Base-by-base conservation (phyloP, 1,139 yeast genomes). In the Geotrichum restrictum region DNA sequence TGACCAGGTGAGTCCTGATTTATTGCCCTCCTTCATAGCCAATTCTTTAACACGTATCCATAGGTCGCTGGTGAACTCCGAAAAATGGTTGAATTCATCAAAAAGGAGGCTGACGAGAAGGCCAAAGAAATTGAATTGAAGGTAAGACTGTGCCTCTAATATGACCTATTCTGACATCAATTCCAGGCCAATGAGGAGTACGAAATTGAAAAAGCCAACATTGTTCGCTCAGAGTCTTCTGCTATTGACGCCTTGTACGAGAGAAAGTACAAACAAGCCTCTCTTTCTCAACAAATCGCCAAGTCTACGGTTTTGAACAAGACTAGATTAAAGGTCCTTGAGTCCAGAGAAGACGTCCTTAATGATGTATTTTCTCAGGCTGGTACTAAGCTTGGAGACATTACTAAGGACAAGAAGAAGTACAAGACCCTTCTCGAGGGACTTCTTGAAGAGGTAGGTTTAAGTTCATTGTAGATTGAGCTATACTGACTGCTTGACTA, bases 51-150 rank as follows among this genome's bases (percentile, higher is more conserved):
- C 37, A 32, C 8, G 27, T 22, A 31, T 27, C 24, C 8, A 7
- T 32, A 43, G 47, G 47, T 43, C 64, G 89, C 85, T 68, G 88
- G 89, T 63, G 98, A 93, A 77, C 88, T 93, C 73, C 83, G 85
- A 73, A 93, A 93, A 78, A 93, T 94, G 97, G 96, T 91, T 70
- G 94, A 95, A 70, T 94, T 94, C 83, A 94, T 94, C 79, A 88
- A 85, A 76, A 93, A 91, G 81, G 99, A 94, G 76, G 98, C 98
- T 37, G 95, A 91, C 66, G 99, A 94, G 72, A 94, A 94, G 77
- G 96, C 98, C 60, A 88, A 87, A 72, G 99, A 94, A 72, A 89
- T 94, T 67, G 85, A 79, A 70, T 78, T 93, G 67, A 94, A 93
- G 77, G 74, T 70, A 53, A 24, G 69, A 2, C 3, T 24, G 7